These are phyloP conservation scores for Myxozyma kluyveri DNA, from an alignment of 805 yeast genomes.

Conservation along the genomic window DNA sequence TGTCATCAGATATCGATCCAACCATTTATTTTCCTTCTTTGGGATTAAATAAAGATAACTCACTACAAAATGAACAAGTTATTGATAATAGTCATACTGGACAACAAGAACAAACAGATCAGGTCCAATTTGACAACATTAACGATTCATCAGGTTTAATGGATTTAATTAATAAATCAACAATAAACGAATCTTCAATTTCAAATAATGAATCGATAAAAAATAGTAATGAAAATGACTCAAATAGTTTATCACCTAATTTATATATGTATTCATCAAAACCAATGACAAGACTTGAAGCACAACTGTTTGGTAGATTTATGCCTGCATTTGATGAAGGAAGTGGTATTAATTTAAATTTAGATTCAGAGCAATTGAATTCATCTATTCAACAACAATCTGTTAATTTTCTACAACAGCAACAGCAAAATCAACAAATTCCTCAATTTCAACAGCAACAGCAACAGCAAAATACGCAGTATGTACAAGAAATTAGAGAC, in stretches of 20 bases:
- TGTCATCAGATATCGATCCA: conserved; percentile 17
- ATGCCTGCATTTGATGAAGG: conserved; percentile 74
- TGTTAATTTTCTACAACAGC: no score
- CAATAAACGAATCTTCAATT: background rate
- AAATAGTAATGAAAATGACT: background rate
- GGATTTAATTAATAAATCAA: background rate
- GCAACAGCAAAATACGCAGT: background rate
- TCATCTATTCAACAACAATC: no score
- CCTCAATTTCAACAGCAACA: background rate
- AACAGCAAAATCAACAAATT: background rate
- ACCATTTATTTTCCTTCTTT: conserved; percentile 20
- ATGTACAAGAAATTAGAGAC: background rate
- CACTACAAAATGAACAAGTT: background rate
- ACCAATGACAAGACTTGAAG: conserved; percentile 78
- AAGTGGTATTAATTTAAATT: no score
- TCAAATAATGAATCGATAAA: background rate
- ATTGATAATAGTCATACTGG: background rate
- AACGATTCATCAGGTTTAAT: background rate
- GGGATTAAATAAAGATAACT: background rate
- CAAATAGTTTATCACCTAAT: background rate
- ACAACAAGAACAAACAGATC: background rate
- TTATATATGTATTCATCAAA: conserved; percentile 61
- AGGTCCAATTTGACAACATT: background rate
- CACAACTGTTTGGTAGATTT: conserved; percentile 78
- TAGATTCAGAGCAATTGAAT: no score